These are phyloP conservation scores for Uromyces viciae-fabae DNA, from an alignment of 1,284 basidiomycete genomes.

Conservation along the genomic window DNA sequence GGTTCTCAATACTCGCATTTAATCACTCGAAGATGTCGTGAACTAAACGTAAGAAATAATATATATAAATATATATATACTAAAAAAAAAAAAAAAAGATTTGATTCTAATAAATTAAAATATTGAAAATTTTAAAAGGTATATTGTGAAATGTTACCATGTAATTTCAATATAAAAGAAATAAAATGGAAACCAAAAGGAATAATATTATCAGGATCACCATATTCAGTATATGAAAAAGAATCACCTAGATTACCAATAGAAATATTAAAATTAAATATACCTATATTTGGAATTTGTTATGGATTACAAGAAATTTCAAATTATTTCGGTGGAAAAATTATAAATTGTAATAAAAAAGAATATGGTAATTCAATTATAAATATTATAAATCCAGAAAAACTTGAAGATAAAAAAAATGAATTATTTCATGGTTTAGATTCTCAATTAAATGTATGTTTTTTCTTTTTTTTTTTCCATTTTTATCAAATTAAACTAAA, in stretches of 20 bases:
- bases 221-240: constrained; percentile 93
- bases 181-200: constrained; percentile 96
- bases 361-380: constrained; percentile 92
- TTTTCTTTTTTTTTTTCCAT: constrained; percentile 2
- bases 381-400: constrained; percentile 66
- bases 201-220: constrained; percentile 95
- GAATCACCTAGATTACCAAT: constrained; percentile 93
- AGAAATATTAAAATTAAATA: constrained; percentile 81
- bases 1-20: constrained; percentile 97
- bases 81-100: not conserved
- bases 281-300: constrained; percentile 94
- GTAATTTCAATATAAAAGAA: constrained; percentile 86
- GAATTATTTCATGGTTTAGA: constrained; percentile 80
- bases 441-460: constrained; percentile 70
- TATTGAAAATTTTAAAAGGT: not conserved
- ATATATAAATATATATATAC: not conserved
- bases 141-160: constrained; percentile 96
- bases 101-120: too few relatives aligned
- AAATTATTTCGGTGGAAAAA: constrained; percentile 78
- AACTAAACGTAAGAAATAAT: constrained; percentile 69
- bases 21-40: constrained; percentile 95
- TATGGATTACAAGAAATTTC: constrained; percentile 98
- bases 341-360: constrained; percentile 81
- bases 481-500: too few relatives aligned
- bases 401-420: constrained; percentile 62